Conservation (phyloP, 345 rosid species). For the Dimocarpus longan region DNA sequence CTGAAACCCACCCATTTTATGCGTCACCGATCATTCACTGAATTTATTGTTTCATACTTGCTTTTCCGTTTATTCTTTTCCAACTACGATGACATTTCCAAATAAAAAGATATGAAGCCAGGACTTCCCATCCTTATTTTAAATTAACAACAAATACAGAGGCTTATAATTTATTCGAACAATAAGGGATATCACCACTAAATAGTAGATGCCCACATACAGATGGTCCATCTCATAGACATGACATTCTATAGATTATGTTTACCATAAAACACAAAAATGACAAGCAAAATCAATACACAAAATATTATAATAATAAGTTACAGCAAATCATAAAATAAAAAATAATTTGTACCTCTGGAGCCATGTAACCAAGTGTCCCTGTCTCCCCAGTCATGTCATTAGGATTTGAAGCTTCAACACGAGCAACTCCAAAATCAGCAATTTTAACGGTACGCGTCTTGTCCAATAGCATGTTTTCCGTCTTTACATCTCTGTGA, state of each 20-base stretch:
- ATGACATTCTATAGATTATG: not conserved
- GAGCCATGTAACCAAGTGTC: constrained; percentile 99
- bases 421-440: constrained; percentile 98
- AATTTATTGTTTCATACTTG: not conserved
- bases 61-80: not conserved
- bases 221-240: not conserved
- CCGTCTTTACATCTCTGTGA: constrained; percentile 99
- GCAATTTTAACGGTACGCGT: constrained; percentile 84
- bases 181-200: not conserved
- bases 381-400: constrained; percentile 99
- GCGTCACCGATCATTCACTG: constrained; percentile 21
- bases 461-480: constrained; percentile 96
- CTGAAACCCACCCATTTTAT: constrained; percentile 43
- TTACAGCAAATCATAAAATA: not conserved
- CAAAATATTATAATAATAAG: not conserved
- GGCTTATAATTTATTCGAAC: not conserved
- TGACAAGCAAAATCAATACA: not conserved
- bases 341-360: constrained; percentile 67
- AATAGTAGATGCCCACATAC: not conserved
- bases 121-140: constrained; percentile 6
- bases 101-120: not conserved
- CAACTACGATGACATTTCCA: not conserved
- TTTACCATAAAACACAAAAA: not conserved
- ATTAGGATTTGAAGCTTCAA: constrained; percentile 97
- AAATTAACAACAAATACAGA: not conserved